Evolutionary conservation across 2,329 filamentous ascomycete species (phyloP), one percentile per base, ranked within the genome.

Genomic region (Lachnellula cervina): DNA sequence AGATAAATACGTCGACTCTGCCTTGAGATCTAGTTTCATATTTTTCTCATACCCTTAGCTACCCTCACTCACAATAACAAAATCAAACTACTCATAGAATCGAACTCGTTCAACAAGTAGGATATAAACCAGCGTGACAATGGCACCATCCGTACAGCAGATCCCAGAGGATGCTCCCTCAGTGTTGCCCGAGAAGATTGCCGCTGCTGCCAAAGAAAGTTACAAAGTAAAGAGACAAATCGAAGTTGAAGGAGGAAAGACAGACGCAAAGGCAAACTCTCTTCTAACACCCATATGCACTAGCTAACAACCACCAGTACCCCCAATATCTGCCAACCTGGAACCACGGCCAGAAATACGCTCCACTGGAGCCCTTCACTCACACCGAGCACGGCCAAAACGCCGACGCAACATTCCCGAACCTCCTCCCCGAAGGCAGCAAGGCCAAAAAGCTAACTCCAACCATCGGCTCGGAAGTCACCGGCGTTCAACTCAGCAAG

Each of bases 331-430:
- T 89, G 9, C 86, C 86, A 1, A 84, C 82, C 3, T 89, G 85
- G 85, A 79, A 87, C 65, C 76, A 78, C 42, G 75, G 81, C 59
- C 80, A 84, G 71, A 77, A 77, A 61, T 87, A 84, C 63, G 77
- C 81, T 51, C 84, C 87, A 4, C 76, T 89, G 3, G 73, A 84
- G 59, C 81, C 80, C 1, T 91, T 90, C 63, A 78, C 84, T 66
- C 85, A 89, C 68, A 80, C 82, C 59, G 88, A 92, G 55, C 87
- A 87, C 62, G 88, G 87, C 63, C 86, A 84, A 64, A 82, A 88
- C 62, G 88, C 88, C 47, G 85, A 90, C 66, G 74, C 81, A 1
- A 72, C 76, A 1, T 90, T 87, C 65, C 78, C 82, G 0, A 86
- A 90, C 61, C 80, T 92, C 1, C 74, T 92, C 2, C 75, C 77